These are phyloP conservation scores for Xylariaceae sp. DNA, from an alignment of 2,329 filamentous ascomycete genomes.

Conservation along the genomic window DNA sequence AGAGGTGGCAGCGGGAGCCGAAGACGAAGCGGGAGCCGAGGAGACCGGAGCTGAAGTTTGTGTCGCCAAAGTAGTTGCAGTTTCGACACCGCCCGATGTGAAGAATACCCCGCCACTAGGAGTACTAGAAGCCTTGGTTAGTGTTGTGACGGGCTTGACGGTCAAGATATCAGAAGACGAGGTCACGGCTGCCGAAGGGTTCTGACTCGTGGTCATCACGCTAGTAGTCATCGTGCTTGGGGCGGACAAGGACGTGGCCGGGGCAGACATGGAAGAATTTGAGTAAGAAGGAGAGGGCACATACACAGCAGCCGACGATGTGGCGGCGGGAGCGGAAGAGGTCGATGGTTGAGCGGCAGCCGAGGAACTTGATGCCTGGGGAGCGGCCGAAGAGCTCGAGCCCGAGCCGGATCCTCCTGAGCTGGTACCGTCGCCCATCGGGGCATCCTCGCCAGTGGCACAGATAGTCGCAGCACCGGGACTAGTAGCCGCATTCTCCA, in stretches of 20 bases:
- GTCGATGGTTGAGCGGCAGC: conserved; percentile 10
- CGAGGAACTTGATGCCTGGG: conserved; percentile 25
- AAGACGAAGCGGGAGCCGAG: conserved; percentile 7
- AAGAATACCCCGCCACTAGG: conserved; percentile 41
- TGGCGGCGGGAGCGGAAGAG: conserved; percentile 12
- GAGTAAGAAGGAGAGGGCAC: conserved; percentile 10
- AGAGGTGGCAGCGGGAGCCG: conserved; percentile 5
- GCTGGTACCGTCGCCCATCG: conserved; percentile 21
- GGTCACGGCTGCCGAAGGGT: conserved; percentile 1
- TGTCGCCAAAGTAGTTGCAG: conserved; percentile 24
- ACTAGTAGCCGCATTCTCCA: conserved; percentile 36
- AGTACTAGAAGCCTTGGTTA: conserved; percentile 26
- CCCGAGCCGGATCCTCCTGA: conserved; percentile 33
- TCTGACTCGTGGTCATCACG: neutral
- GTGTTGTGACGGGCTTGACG: conserved; percentile 20
- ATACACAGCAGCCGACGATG: conserved; percentile 21
- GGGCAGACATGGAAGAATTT: conserved; percentile 1
- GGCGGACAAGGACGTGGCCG: neutral
- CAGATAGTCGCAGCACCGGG: conserved; percentile 35
- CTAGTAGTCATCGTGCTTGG: neutral
- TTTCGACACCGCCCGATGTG: conserved; percentile 28
- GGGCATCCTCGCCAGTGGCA: conserved; percentile 20
- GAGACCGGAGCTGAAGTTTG: conserved; percentile 10
- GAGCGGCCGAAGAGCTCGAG: conserved; percentile 20
- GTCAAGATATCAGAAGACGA: conserved; percentile 12